Conservation (phyloP, 192 early-diverging fungal genomes). For the Chytriomyces confervae region DNA sequence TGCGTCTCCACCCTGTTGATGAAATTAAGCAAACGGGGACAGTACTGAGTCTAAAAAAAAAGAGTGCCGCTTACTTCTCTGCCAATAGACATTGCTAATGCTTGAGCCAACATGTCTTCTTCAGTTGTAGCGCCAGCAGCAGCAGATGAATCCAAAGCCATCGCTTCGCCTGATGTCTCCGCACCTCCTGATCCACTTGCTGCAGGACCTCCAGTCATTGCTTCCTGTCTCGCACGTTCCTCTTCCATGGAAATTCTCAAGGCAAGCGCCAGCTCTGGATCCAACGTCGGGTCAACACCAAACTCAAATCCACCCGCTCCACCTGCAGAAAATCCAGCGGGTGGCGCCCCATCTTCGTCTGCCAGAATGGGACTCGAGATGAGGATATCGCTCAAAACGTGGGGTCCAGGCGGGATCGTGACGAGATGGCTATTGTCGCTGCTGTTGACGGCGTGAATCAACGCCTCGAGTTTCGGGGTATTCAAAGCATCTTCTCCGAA, state of each 20-base stretch:
- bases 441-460: slow-evolving; percentile 88
- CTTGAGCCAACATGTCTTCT: slow-evolving; percentile 70
- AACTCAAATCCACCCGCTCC: slow-evolving; percentile 84
- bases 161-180: slow-evolving; percentile 28
- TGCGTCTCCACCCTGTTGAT: slow-evolving; percentile 16
- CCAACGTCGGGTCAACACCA: slow-evolving; percentile 91
- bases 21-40: slow-evolving; percentile 12
- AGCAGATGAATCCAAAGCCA: slow-evolving; percentile 48
- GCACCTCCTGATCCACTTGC: slow-evolving; percentile 9
- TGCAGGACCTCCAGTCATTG: slow-evolving; percentile 36
- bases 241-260: slow-evolving; percentile 96
- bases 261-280: slow-evolving; percentile 93
- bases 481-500: slow-evolving; percentile 94
- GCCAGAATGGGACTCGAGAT: slow-evolving; percentile 87
- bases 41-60: neutral
- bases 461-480: slow-evolving; percentile 87
- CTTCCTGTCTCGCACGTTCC: slow-evolving; percentile 88
- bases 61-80: slow-evolving; percentile 19
- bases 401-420: slow-evolving; percentile 90
- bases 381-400: slow-evolving; percentile 88
- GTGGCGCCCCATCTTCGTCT: slow-evolving; percentile 80
- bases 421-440: slow-evolving; percentile 93
- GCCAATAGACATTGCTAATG: slow-evolving; percentile 79
- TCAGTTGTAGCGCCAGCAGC: slow-evolving; percentile 46
- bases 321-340: slow-evolving; percentile 65